A percentile compares a stretch with the other conserved stretches of the same genome.
Conservation (phyloP, 768 basidiomycete species). For the Suillus plorans region DNA sequence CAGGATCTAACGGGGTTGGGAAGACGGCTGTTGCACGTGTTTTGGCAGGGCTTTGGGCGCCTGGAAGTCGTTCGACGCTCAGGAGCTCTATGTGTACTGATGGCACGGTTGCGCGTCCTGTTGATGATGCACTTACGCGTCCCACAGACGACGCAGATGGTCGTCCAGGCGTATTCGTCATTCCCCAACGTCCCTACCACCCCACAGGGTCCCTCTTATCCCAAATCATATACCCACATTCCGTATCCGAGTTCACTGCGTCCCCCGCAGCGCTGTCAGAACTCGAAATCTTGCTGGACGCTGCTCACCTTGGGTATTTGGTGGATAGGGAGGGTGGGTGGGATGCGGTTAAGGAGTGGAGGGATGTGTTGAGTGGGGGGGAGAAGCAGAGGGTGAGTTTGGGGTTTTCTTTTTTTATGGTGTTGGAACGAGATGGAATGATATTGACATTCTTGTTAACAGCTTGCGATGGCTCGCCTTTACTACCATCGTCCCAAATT, state of each 20-base stretch:
- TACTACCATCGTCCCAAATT: slow-evolving; percentile 86
- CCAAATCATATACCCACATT: slow-evolving; percentile 74
- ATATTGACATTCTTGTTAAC: not conserved
- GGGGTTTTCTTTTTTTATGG: not conserved
- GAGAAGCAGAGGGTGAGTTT: slow-evolving; percentile 85
- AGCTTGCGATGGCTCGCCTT: slow-evolving; percentile 93
- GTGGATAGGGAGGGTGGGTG: slow-evolving; percentile 89
- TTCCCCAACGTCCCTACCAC: slow-evolving; percentile 95
- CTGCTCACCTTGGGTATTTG: slow-evolving; percentile 82
- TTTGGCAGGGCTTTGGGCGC: slow-evolving; percentile 86
- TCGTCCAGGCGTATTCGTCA: slow-evolving; percentile 67
- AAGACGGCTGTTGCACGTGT: slow-evolving; percentile 90
- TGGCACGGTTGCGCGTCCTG: too few relatives aligned
- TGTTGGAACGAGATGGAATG: not conserved
- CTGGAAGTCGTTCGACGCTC: slow-evolving; percentile 35
- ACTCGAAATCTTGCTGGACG: slow-evolving; percentile 73
- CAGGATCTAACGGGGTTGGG: slow-evolving; percentile 89
- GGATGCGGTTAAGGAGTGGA: slow-evolving; percentile 91
- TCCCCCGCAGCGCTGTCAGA: slow-evolving; percentile 55
- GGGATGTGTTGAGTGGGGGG: slow-evolving; percentile 92
- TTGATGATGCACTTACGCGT: not conserved
- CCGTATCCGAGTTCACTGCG: not conserved
- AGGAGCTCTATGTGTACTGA: not conserved
- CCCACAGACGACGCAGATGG: slow-evolving; percentile 35
- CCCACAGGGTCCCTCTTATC: slow-evolving; percentile 84